Evolutionary conservation across 2,329 filamentous ascomycete species (phyloP), one percentile per base, ranked within the genome.

Genomic region (Pseudopyricularia cyperi): DNA sequence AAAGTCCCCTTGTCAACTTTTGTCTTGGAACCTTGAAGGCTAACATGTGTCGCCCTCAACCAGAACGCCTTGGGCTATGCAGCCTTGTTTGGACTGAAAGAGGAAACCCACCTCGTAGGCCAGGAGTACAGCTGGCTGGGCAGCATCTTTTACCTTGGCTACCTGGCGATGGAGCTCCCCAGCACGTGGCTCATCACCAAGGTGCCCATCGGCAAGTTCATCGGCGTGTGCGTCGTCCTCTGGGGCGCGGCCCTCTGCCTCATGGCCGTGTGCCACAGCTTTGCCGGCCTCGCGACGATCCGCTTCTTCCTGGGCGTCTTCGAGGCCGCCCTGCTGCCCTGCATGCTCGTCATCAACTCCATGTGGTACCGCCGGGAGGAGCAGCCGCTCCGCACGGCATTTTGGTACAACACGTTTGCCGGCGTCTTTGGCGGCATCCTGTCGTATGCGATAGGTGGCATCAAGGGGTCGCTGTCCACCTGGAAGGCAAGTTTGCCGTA

Each of bases 361-460:
- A 84, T 85, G 70, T 87, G 83, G 83, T 87, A 87, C 63, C 79
- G 77, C 54, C 72, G 82, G 33, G 76, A 83, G 52, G 83, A 87
- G 58, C 84, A 87, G 60, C 76, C 82, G 0, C 64, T 75, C 0
- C 76, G 79, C 5, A 81, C 87, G 3, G 83, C 81, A 0, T 85
- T 80, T 63, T 87, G 83, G 83, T 83, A 85, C 63, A 86, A 85
- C 79, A 87, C 87, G 82, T 88, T 87, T 61, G 83, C 84, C 2
- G 74, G 72, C 1, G 83, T 87, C 50, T 80, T 87, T 7, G 83
- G 84, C 32, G 84, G 84, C 7, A 72, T 87, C 0, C 69, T 87
- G 0, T 83, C 83, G 0, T 86, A 85, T 62, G 82, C 82, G 56
- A 74, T 75, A 57, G 69, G 72, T 3, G 68, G 78, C 3, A 79